Evolutionary conservation across 2,329 filamentous ascomycete species (phyloP).

Genomic region (Aspergillus aculeatinus): DNA sequence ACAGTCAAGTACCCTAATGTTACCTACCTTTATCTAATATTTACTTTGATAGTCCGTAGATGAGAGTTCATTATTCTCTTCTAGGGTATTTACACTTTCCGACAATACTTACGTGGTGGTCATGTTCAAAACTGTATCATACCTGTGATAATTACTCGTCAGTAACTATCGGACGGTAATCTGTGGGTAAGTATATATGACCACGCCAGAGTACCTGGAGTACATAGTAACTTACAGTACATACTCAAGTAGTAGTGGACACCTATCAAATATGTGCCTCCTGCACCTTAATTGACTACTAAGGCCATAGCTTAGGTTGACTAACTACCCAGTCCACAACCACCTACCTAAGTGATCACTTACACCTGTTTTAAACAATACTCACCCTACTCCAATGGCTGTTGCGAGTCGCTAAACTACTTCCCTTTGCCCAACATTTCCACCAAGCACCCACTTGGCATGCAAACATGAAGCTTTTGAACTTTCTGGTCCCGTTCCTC

Average conservation of each 20-base stretch:
- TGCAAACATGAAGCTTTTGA: constrained; percentile 36
- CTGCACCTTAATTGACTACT: no score
- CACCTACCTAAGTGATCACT: background rate
- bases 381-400: background rate
- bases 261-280: background rate
- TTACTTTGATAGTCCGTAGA: no score
- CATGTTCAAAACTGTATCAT: background rate
- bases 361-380: background rate
- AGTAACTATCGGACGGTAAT: no score
- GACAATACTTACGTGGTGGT: background rate
- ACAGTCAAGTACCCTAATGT: no score
- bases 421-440: background rate
- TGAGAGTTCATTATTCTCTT: no score
- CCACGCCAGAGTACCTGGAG: background rate
- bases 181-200: no score
- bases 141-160: background rate
- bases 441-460: background rate
- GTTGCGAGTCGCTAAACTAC: background rate
- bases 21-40: no score
- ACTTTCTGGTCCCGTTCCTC: constrained; percentile 41
- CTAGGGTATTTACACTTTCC: no score
- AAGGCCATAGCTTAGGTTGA: no score
- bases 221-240: background rate
- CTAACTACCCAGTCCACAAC: no score
- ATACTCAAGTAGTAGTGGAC: background rate